Percentiles rank a stretch among this genome's conserved stretches.
Evolutionary conservation across 768 basidiomycete species (phyloP).

Genomic region (Gyrodon lividus): DNA sequence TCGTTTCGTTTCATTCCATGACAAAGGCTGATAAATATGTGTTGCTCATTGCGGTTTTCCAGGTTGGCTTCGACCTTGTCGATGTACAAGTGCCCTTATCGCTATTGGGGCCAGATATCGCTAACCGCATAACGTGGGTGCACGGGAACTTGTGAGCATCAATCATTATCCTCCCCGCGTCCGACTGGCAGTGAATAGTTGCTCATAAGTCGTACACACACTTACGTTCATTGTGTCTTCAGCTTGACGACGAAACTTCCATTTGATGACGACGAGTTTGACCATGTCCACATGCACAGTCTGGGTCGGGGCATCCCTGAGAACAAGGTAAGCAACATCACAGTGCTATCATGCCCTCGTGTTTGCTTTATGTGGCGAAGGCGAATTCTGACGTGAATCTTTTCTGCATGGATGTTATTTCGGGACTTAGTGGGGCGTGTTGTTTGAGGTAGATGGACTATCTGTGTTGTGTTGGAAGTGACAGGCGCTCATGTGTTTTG

Average conservation of each 20-base stretch:
- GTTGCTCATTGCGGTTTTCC: conserved; percentile 2
- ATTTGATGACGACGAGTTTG: conserved; percentile 81
- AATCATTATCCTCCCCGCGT: not conserved
- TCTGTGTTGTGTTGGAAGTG: not conserved
- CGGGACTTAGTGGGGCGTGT: conserved; percentile 53
- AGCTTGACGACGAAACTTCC: conserved; percentile 76
- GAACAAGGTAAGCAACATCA: conserved; percentile 50
- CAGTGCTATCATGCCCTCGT: not conserved
- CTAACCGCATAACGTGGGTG: conserved; percentile 63
- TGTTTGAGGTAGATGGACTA: conserved; percentile 54
- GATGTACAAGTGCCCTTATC: conserved; percentile 65
- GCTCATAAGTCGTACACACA: not conserved
- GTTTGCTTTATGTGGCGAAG: too few species aligned
- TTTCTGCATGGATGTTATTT: not conserved
- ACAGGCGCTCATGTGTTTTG: conserved; percentile 2
- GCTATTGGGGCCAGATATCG: conserved; percentile 49
- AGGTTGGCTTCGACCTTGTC: conserved; percentile 82
- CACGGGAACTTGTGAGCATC: conserved; percentile 73
- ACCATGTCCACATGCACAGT: conserved; percentile 70
- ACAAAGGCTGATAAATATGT: not conserved
- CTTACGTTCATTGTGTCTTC: not conserved
- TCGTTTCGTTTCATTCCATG: not conserved
- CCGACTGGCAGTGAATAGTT: not conserved
- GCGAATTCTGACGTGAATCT: conserved; percentile 3
- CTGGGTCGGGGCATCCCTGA: conserved; percentile 72